phyloP scores from a whole-genome alignment of 2,329 filamentous ascomycete species.

The Trichoderma sp. region DNA sequence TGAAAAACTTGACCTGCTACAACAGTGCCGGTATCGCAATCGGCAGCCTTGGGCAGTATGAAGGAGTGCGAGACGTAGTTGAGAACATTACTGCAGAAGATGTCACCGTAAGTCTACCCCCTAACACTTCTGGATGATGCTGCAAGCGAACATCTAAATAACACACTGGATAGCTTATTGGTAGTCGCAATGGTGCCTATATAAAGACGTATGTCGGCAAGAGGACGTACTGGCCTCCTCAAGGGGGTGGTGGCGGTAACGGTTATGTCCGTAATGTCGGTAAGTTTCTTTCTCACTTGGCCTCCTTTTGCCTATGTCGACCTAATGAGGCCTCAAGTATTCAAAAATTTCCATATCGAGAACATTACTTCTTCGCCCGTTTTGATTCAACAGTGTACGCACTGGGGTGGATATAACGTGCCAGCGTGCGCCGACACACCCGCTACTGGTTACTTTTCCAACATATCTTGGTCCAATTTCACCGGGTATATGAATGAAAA shows the following conservation, averaged over 20 bases:
- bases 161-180: neutral
- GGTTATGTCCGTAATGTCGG: constrained; percentile 15
- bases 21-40: constrained; percentile 20
- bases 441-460: constrained; percentile 11
- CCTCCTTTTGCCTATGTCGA: neutral
- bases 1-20: constrained; percentile 19
- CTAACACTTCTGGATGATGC: neutral
- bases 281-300: neutral
- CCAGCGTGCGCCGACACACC: constrained; percentile 15
- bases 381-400: constrained; percentile 13
- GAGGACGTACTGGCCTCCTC: constrained; percentile 6
- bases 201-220: constrained; percentile 18
- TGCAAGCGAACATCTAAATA: neutral
- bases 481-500: constrained; percentile 19
- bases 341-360: constrained; percentile 15
- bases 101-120: neutral
- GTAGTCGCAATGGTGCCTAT: constrained; percentile 19
- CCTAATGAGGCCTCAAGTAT: neutral
- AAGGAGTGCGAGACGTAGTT: constrained; percentile 19
- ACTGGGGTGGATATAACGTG: constrained; percentile 16
- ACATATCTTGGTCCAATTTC: constrained; percentile 14
- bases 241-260: constrained; percentile 9
- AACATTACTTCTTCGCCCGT: constrained; percentile 12
- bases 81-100: constrained; percentile 22
- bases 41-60: constrained; percentile 15